Evolutionary conservation across 768 basidiomycete genomes (phyloP).

Genomic region (Ramaria sp.): DNA sequence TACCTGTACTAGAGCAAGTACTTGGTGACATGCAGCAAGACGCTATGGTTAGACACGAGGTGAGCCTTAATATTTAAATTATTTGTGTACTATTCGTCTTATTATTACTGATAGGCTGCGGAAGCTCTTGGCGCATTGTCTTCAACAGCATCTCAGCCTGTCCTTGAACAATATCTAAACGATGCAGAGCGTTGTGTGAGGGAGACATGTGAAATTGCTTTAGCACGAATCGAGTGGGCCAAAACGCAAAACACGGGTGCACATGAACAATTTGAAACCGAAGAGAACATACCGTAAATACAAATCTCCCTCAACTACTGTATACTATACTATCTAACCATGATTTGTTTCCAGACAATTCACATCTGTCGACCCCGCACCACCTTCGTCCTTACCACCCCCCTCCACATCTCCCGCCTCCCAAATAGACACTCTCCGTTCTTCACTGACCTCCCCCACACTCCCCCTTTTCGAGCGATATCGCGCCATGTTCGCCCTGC

Average conservation of each 20-base stretch:
- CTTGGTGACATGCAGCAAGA: slow-evolving; percentile 63
- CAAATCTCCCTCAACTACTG: neutral
- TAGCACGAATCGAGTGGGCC: slow-evolving; percentile 93
- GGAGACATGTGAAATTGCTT: slow-evolving; percentile 96
- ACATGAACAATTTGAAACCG: slow-evolving; percentile 25
- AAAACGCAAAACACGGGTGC: slow-evolving; percentile 59
- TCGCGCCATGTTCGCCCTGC: slow-evolving; percentile 94
- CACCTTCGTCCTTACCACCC: slow-evolving; percentile 50
- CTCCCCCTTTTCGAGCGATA: slow-evolving; percentile 86
- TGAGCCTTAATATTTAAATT: slow-evolving; percentile 21
- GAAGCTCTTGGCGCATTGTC: slow-evolving; percentile 97
- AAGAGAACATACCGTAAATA: slow-evolving; percentile 10
- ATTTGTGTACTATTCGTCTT: neutral
- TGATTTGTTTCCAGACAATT: slow-evolving; percentile 38
- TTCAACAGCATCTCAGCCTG: slow-evolving; percentile 45
- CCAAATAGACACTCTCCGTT: slow-evolving; percentile 43
- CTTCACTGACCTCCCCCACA: slow-evolving; percentile 50
- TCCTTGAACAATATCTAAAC: slow-evolving; percentile 58
- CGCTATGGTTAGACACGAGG: slow-evolving; percentile 98
- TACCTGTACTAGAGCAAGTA: slow-evolving; percentile 70
- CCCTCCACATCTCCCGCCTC: slow-evolving; percentile 38
- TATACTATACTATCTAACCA: neutral
- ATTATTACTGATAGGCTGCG: slow-evolving; percentile 55
- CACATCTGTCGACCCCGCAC: slow-evolving; percentile 85
- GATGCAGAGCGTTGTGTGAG: slow-evolving; percentile 70